Conservation (phyloP, 1,139 yeast genomes). For the Suhomyces bokatorum region DNA sequence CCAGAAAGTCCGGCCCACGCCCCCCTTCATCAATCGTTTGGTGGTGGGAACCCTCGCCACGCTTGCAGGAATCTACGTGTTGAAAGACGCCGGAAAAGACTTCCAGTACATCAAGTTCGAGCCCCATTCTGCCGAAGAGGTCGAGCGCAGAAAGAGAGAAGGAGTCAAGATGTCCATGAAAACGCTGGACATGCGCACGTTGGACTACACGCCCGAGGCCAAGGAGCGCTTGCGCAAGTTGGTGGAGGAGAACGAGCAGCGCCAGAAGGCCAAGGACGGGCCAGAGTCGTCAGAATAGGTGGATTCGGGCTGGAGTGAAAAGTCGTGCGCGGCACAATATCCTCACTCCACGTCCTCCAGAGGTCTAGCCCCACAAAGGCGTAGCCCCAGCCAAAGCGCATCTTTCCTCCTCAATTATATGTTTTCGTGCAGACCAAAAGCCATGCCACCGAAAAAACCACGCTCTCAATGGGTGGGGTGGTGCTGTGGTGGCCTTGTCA, state of each 20-base stretch:
- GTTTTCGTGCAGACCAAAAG: too few species aligned
- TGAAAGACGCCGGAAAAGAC: constrained; percentile 40
- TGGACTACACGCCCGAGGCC: constrained; percentile 49
- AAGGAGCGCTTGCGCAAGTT: constrained; percentile 32
- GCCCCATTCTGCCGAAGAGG: constrained; percentile 43
- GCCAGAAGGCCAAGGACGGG: background rate
- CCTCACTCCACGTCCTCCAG: too few species aligned
- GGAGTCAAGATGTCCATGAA: constrained; percentile 31
- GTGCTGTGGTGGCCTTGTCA: too few species aligned
- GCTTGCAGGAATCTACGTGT: constrained; percentile 34
- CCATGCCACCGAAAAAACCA: too few species aligned
- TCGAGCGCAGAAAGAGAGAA: constrained; percentile 39
- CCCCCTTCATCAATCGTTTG: constrained; percentile 36
- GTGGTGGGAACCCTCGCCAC: constrained; percentile 43
- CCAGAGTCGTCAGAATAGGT: background rate
- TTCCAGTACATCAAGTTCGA: constrained; percentile 41
- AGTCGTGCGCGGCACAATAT: background rate
- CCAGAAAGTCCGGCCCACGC: constrained; percentile 27
- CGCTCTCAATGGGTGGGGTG: too few species aligned
- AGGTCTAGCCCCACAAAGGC: too few species aligned
- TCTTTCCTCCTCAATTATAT: too few species aligned
- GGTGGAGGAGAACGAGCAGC: constrained; percentile 22
- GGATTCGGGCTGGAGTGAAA: too few species aligned
- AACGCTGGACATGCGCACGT: constrained; percentile 37
- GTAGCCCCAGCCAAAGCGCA: too few species aligned